Conservation (phyloP, 2,329 filamentous ascomycete species). For the Aureobasidium uvarum region DNA sequence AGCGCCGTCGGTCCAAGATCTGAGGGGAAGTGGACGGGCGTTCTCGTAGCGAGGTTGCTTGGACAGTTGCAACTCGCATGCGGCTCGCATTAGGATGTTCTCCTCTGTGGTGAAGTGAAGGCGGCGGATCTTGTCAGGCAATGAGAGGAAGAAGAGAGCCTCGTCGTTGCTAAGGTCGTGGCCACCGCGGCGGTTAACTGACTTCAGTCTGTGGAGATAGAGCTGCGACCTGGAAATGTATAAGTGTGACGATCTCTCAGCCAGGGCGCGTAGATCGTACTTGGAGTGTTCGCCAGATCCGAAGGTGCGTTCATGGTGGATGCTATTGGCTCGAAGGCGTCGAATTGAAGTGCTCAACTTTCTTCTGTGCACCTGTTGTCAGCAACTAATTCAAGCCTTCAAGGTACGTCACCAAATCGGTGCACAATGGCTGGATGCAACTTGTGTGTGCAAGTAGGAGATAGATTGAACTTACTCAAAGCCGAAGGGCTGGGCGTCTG, state of each 20-base stretch:
- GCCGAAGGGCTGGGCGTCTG: constrained; percentile 11
- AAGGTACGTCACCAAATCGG: constrained; percentile 13
- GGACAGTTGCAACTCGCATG: constrained; percentile 45
- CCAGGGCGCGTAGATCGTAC: constrained; percentile 18
- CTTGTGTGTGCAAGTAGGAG: not conserved
- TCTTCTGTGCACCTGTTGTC: constrained; percentile 15
- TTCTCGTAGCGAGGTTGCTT: constrained; percentile 5
- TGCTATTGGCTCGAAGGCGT: constrained; percentile 16
- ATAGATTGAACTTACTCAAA: constrained; percentile 23
- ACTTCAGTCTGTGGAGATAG: constrained; percentile 25
- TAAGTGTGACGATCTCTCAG: constrained; percentile 15
- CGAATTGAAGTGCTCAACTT: constrained; percentile 17
- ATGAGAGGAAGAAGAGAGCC: constrained; percentile 64
- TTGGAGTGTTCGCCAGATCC: constrained; percentile 1
- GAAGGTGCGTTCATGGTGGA: constrained; percentile 14
- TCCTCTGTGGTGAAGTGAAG: constrained; percentile 71
- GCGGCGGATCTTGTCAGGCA: constrained; percentile 71
- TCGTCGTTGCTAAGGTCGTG: constrained; percentile 44
- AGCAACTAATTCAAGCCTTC: not conserved
- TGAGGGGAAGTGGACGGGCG: not conserved
- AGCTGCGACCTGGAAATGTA: constrained; percentile 11
- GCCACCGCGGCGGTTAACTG: constrained; percentile 42
- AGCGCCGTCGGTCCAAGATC: constrained; percentile 18
- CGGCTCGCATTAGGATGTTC: constrained; percentile 59
- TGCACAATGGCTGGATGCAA: constrained; percentile 7